Evolutionary conservation across 202 grass and related monocot genomes (phyloP), one percentile per base, ranked within the genome.

Genomic region (Zoysia matrella): DNA sequence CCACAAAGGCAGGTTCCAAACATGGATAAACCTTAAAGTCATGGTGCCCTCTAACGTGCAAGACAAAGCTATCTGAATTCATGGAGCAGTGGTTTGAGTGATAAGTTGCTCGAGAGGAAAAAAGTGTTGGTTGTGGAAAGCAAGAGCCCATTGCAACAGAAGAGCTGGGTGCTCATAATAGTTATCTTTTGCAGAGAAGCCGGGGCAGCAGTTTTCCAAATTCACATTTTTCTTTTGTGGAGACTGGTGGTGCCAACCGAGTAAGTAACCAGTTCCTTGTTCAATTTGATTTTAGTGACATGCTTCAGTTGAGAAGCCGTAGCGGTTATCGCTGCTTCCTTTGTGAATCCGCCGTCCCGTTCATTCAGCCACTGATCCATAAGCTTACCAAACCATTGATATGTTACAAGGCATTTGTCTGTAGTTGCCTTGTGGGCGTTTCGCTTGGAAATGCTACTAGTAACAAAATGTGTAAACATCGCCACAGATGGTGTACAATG

Each of bases 1-100:
- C 80, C 70, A 41, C 64, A 36, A 30, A 46, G 86, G 70, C 69
- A 90, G 44, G 39, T 75, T 58, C 63, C 49, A 71, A 80, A 43
- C 80, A 90, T 65, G 80, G 75, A 86, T 57, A 15, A 70, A 45
- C 79, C 54, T 11, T 90, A 86, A 86, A 54, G 45, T 75, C 49
- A 56, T 64, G 22, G 48, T 39, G 43, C 42, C 55, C 4, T 71
- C 45, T 47, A 2, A 46, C 47, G 42, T 73, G 45, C 40, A 42
- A 63, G 63, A 66, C 49, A 52, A 30, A 76, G 67, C 62, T 79
- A 74, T 63, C 15, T 44, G 55, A 78, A 75, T 73, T 22, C 52
- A 12, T 79, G 74, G 69, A 68, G 67, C 11, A 46, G 67, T 78
- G 78, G 60, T 66, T 18, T 52, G 39, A 82, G 41, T 60, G 77